Conservation (phyloP, 1,139 yeast species). For the Pichia sp. region DNA sequence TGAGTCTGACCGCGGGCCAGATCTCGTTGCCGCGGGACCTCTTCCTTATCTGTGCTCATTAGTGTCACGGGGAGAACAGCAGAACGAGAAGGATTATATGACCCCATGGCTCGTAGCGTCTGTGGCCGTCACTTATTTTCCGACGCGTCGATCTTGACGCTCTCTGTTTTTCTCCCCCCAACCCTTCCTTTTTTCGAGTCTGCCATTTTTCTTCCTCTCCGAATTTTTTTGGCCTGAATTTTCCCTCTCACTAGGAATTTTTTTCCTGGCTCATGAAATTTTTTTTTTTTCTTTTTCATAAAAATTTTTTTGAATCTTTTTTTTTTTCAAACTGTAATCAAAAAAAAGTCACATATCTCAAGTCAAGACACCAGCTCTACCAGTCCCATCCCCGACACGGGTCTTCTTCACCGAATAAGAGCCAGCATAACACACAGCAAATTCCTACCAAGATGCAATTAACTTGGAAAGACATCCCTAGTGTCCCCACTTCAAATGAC, state of each 20-base stretch:
- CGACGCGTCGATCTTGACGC: constrained; percentile 1
- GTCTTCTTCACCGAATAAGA: too few species aligned
- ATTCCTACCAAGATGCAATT: constrained; percentile 64
- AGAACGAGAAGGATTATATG: too few species aligned
- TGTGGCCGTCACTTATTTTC: not conserved
- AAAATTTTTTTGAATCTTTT: constrained; percentile 10
- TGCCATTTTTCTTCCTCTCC: not conserved
- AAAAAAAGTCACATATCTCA: not conserved
- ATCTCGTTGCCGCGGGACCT: too few species aligned
- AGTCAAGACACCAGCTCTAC: not conserved
- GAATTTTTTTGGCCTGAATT: not conserved
- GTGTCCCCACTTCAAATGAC: constrained; percentile 88
- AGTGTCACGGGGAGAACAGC: too few species aligned
- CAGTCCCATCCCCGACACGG: too few species aligned
- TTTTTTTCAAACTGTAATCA: not conserved
- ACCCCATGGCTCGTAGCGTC: too few species aligned
- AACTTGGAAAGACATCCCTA: constrained; percentile 97
- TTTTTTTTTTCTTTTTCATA: not conserved
- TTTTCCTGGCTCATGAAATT: not conserved
- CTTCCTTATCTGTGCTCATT: too few species aligned
- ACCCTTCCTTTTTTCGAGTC: not conserved
- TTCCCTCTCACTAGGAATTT: not conserved
- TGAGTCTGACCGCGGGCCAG: too few species aligned
- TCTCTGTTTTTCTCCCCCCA: not conserved
- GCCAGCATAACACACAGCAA: not conserved